Base-by-base conservation (phyloP, 148 eudicot genomes). In the Arctostaphylos glauca region DNA sequence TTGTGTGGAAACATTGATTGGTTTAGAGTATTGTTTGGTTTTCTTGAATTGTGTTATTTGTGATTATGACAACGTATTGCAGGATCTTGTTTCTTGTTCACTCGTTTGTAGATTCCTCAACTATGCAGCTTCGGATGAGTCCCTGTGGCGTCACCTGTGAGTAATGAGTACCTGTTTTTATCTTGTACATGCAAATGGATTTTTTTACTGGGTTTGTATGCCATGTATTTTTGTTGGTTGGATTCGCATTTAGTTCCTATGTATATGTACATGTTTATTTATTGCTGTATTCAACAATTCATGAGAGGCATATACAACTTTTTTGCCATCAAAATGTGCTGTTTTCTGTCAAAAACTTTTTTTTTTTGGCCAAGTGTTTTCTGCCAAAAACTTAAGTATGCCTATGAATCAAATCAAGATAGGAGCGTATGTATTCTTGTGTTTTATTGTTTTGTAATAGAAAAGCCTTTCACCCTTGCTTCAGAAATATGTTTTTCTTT, bases 131-230 rank as follows among this genome's bases (percentile, higher is more conserved):
- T 86, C 97, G 25, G 99, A 93, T 73, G 99, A 96, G 85, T 87
- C 93, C 84, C 85, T 96, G 83, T 96, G 99, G 99, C 97, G 95
- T 85, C 97, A 93, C 84, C 83, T 96, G 99, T 96, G 86, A 96
- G 98, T 94, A 56, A 23, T 38, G 21, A 54, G n/a, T 76, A 6
- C 56, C 58, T 75, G 6, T 31, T 53, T 25, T 13, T 76, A 66
- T 66, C 16, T 66, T 25, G 4, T 10, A 64, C 18, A n/a, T 74
- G 47, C 56, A 49, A 47, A 18, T 49, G 9, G 23, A 12, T 3
- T 6, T 44, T 2, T 60, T 2, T 2, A n/a, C 25, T 60, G 31
- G 0, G 13, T 46, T 47, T 47, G 44, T 10, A 9, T 50, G 54
- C 31, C 23, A 5, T 31, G 3, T 75, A 5, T 75, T 50, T 0